Conservation (phyloP, 202 grass and related monocot species). For the Digitaria exilis region DNA sequence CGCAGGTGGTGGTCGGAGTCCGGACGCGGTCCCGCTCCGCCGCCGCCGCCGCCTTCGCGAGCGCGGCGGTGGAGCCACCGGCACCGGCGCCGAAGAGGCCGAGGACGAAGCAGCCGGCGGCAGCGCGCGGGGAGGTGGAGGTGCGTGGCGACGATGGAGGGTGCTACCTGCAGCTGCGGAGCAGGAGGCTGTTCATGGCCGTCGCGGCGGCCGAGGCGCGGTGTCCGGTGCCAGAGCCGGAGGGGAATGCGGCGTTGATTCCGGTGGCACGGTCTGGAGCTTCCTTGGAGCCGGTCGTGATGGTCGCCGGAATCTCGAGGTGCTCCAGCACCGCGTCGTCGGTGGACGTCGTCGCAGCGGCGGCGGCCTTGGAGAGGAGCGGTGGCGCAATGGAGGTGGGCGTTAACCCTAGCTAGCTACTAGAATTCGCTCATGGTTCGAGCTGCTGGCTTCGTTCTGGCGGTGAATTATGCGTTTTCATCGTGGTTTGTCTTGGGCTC, state of each 20-base stretch:
- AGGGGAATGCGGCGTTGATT: not conserved
- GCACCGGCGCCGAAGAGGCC: not conserved
- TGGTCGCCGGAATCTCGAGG: slow-evolving; percentile 19
- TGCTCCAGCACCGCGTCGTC: slow-evolving; percentile 60
- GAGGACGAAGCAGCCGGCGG: slow-evolving; percentile 35
- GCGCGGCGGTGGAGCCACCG: not conserved
- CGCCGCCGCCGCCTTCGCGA: slow-evolving; percentile 21
- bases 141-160: not conserved
- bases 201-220: not conserved
- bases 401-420: not conserved
- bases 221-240: not conserved
- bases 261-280: not conserved
- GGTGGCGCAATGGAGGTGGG: slow-evolving; percentile 40
- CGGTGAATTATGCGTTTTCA: not conserved
- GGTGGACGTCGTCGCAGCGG: slow-evolving; percentile 4
- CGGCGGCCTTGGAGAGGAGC: not conserved
- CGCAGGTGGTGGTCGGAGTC: slow-evolving; percentile 50
- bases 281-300: not conserved
- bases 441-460: not conserved
- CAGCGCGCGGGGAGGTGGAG: not conserved
- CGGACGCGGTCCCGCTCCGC: slow-evolving; percentile 55
- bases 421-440: slow-evolving; percentile 33
- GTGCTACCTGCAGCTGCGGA: slow-evolving; percentile 68
- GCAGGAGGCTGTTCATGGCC: slow-evolving; percentile 49
- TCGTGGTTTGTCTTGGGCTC: not conserved